Base-by-base conservation (phyloP, 768 basidiomycete species). In the Psilocybe cyanescens region DNA sequence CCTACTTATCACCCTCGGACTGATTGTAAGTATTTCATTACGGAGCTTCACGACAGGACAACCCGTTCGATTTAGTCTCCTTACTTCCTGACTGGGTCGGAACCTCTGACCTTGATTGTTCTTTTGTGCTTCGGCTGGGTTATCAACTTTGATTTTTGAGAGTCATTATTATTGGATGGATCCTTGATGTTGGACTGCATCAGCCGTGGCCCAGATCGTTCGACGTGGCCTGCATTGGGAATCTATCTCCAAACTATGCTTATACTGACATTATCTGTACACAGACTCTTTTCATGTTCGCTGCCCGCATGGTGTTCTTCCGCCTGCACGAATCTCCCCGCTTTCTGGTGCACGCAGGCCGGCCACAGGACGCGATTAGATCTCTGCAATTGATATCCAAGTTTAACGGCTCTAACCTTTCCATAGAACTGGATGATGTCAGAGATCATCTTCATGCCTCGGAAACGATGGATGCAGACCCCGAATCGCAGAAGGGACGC, bases 261-360 rank as follows among this genome's bases (percentile, higher is more conserved):
- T 46, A 35, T 24, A 51, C 50, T 51, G 12, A 51, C 50, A n/a
- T 30, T 17, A 50, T 9, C 0, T 37, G 2, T 33, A 37, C 19
- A 35, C 68, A 99, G 96, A 97, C 95, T 7, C 76, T 95, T 6
- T 74, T 79, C 2, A 96, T 98, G 91, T 95, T 95, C 72, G 70
- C 92, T 31, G 88, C 88, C 9, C 91, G 97, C 16, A 92, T 96
- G 59, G 77, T 91, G 8, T 88, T 98, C 73, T 97, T 99, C 82
- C 87, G 90, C 17, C 78, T 99, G 4, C 91, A 98, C 73, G 97
- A 99, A 75, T 96, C 95, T 0, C 95, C 97, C 1, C 87, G 95
- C 24, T 98, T 89, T 71, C 89, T 99, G 60, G 94, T 97, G 4
- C 90, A 95, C 49, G 89, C 92, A 0, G 94, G 95, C 14, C 84